A percentile compares a stretch with the other conserved stretches of the same genome.
phyloP scores from a whole-genome alignment of 2,329 filamentous ascomycete genomes.

The Tolypocladium ophioglossoides region DNA sequence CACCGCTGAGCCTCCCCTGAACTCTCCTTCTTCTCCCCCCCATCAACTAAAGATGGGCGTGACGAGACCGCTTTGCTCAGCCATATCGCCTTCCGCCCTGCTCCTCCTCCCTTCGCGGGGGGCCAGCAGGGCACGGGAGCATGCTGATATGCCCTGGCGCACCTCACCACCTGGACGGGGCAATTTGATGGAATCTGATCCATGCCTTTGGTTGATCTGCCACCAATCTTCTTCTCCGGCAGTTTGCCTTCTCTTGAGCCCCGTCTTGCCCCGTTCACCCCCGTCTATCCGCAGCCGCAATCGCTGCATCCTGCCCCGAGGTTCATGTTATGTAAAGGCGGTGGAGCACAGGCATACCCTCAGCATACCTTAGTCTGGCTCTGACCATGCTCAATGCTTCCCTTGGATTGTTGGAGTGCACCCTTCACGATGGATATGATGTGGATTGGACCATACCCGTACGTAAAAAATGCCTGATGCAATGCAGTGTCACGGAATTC shows the following conservation, averaged over 20 bases:
- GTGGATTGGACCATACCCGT: background rate
- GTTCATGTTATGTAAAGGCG: background rate
- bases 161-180: conserved; percentile 51
- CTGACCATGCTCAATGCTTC: background rate
- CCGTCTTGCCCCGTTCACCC: background rate
- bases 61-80: conserved; percentile 58
- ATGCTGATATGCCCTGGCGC: conserved; percentile 58
- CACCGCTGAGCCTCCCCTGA: background rate
- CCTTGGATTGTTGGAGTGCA: background rate
- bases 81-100: conserved; percentile 41
- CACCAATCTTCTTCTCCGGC: conserved; percentile 7
- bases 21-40: conserved; percentile 21
- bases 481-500: background rate
- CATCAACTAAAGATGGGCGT: conserved; percentile 70
- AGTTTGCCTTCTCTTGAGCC: background rate
- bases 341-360: conserved; percentile 1
- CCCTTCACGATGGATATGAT: background rate
- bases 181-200: conserved; percentile 58
- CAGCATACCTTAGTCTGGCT: background rate
- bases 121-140: conserved; percentile 27
- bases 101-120: conserved; percentile 1
- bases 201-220: conserved; percentile 30
- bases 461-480: background rate
- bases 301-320: background rate
- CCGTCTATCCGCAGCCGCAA: background rate